Conservation (phyloP, 306 rosid genomes). For the Senna tora region DNA sequence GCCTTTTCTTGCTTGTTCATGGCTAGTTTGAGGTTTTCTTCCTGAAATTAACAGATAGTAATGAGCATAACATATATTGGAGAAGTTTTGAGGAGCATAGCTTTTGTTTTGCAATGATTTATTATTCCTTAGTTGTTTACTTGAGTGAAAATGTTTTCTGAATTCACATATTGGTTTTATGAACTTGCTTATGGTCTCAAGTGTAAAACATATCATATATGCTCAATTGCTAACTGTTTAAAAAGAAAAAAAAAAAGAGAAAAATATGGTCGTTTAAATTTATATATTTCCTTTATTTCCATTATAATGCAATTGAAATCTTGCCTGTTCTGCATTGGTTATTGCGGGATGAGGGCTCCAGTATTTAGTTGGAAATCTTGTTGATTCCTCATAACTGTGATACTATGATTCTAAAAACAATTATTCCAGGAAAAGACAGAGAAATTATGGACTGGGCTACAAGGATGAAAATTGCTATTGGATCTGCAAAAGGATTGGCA, state of each 20-base stretch:
- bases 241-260: not conserved
- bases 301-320: not conserved
- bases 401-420: not conserved
- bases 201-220: slow-evolving; percentile 19
- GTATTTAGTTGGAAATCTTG: not conserved
- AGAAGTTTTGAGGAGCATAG: not conserved
- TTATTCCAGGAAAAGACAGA: slow-evolving; percentile 38
- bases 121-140: not conserved
- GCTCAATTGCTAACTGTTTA: not conserved
- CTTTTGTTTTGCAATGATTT: not conserved
- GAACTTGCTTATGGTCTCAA: not conserved
- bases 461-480: slow-evolving; percentile 47
- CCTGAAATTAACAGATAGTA: not conserved
- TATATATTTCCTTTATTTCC: not conserved
- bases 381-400: not conserved
- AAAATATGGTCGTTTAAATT: not conserved
- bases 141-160: not conserved
- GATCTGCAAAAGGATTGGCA: slow-evolving; percentile 49
- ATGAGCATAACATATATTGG: not conserved
- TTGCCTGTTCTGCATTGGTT: slow-evolving; percentile 3
- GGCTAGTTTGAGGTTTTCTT: slow-evolving; percentile 5
- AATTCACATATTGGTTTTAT: not conserved
- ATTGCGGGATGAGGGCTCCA: not conserved
- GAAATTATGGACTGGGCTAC: slow-evolving; percentile 43
- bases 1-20: not conserved